phyloP scores from a whole-genome alignment of 495 filamentous ascomycete species.

The Trichoderma gamsii region DNA sequence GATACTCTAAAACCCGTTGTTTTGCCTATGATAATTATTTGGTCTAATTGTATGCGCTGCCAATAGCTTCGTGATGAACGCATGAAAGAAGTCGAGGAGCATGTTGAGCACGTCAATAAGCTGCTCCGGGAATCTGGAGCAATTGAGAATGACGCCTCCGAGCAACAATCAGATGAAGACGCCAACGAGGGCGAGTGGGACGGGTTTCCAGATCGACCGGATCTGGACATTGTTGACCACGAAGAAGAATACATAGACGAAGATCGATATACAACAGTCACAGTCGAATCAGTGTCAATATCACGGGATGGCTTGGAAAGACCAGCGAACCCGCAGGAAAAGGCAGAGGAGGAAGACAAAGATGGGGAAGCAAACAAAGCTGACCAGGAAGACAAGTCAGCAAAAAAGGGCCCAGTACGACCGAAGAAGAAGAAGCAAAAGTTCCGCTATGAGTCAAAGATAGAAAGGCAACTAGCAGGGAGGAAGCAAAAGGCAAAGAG shows the following conservation, averaged over 20 bases:
- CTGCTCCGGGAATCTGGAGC: constrained; percentile 51
- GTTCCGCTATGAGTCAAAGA: constrained; percentile 85
- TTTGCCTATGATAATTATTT: neutral
- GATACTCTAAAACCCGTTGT: neutral
- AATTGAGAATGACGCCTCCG: constrained; percentile 37
- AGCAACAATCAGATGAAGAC: constrained; percentile 27
- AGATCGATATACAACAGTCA: constrained; percentile 89
- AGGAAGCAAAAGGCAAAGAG: constrained; percentile 61
- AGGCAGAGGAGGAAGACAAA: constrained; percentile 41
- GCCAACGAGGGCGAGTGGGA: constrained; percentile 52
- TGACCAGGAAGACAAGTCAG: constrained; percentile 17
- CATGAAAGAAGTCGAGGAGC: constrained; percentile 68
- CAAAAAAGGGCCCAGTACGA: constrained; percentile 29
- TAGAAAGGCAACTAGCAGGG: constrained; percentile 59
- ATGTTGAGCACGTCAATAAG: constrained; percentile 65
- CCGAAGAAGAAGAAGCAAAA: constrained; percentile 80
- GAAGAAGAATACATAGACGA: constrained; percentile 97
- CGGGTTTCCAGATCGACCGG: constrained; percentile 48
- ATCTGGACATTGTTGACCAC: constrained; percentile 52
- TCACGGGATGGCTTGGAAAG: constrained; percentile 52
- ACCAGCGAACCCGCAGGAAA: constrained; percentile 47
- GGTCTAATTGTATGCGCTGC: neutral
- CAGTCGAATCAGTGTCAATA: constrained; percentile 82
- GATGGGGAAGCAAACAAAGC: constrained; percentile 28
- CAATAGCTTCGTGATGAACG: constrained; percentile 72